These are phyloP conservation scores for Aureobasidium leucospermi DNA, from an alignment of 2,329 filamentous ascomycete genomes.

Conservation along the genomic window DNA sequence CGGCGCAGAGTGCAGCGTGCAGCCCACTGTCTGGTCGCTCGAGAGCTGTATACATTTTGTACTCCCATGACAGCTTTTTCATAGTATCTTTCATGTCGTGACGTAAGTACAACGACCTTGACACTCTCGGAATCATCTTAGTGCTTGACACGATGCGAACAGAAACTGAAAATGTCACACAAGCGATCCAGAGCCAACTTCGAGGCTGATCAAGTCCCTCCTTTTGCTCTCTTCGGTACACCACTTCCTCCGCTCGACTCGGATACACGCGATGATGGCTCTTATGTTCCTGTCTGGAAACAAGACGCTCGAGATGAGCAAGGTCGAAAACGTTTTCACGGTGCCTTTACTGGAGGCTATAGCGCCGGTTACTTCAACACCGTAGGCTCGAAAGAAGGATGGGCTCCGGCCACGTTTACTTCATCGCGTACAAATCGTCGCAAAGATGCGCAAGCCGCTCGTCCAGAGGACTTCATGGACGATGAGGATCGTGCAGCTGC, in stretches of 20 bases:
- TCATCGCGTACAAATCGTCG: conserved; percentile 77
- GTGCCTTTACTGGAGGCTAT: conserved; percentile 93
- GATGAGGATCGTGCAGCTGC: conserved; percentile 88
- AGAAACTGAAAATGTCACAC: conserved; percentile 52
- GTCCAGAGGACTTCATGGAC: conserved; percentile 93
- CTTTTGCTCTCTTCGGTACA: conserved; percentile 76
- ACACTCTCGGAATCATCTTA: conserved; percentile 12
- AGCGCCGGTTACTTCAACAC: conserved; percentile 98
- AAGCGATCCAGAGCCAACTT: conserved; percentile 75
- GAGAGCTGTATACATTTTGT: too few relatives aligned
- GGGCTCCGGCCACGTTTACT: conserved; percentile 85
- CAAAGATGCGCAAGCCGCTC: conserved; percentile 58
- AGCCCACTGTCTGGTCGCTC: too few relatives aligned
- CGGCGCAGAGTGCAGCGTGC: too few relatives aligned
- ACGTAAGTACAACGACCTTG: conserved; percentile 3
- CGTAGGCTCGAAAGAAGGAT: conserved; percentile 96
- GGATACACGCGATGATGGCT: conserved; percentile 76
- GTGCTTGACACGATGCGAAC: conserved; percentile 17
- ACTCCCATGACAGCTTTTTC: too few relatives aligned
- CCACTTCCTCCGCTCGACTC: conserved; percentile 72
- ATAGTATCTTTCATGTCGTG: not conserved
- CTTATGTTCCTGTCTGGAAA: conserved; percentile 94
- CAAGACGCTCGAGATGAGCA: conserved; percentile 93
- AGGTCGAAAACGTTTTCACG: conserved; percentile 83
- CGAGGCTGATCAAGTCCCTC: conserved; percentile 63